Evolutionary conservation across 257 asterid genomes (phyloP), one percentile per base, ranked within the genome.

Genomic region (Fraxinus anomala): DNA sequence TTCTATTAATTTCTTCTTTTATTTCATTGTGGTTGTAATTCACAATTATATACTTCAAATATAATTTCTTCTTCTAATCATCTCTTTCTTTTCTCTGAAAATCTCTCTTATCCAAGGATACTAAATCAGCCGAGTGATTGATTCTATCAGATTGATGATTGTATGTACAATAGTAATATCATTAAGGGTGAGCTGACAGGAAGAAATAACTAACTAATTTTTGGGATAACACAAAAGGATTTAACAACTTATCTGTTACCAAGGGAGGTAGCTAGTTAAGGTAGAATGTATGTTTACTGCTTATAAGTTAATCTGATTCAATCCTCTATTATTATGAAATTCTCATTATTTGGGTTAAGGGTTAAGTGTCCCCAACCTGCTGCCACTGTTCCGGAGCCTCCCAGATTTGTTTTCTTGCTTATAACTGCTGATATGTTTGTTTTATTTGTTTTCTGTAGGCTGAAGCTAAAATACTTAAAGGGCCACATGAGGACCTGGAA

Each of bases 401-500:
- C 69, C 33, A 10, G 36, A 68, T 40, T 6, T 61, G 13, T 40
- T 13, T 81, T 74, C 70, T 68, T 66, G 44, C 44, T 40, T 39
- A 75, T 36, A 77, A 65, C 30, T 54, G 34, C 42, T 68, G 36
- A 74, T 66, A 68, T 74, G n/a, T 68, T 74, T 70, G 65, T 51
- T 36, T 17, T 19, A 13, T 82, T 68, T 54, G 61, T 78, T 68
- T 69, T 72, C 26, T 82, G 81, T 79, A 96, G 99, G 99, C 98
- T 19, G 99, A 96, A 86, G 96, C 91, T 73, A 96, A 93, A 87
- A 96, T 96, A 86, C 92, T 93, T 65, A 92, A 91, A 86, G 99
- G 99, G 70, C 99, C 99, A 54, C 97, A 91, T 39, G 99, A 93
- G 82, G 98, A 96, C 86, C 93, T 96, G 36, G 99, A 93, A 82